These are phyloP conservation scores for Ajuga chamaepitys DNA, from an alignment of 257 asterid species.

Conservation along the genomic window DNA sequence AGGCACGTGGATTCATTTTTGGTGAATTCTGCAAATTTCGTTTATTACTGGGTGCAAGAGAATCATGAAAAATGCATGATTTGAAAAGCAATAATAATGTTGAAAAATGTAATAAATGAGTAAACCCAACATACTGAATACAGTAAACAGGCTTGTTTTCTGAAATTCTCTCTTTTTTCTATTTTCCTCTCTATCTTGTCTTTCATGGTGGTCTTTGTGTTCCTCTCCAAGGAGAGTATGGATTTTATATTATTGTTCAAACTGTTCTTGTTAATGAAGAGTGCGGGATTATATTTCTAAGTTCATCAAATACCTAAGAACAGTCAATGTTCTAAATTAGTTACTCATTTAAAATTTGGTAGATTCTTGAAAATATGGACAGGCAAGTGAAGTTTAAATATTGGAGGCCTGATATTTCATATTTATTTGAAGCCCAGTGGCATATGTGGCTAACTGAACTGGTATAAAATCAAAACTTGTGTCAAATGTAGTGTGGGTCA, in stretches of 20 bases:
- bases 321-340: background rate
- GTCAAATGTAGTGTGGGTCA: background rate
- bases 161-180: background rate
- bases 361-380: background rate
- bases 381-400: background rate
- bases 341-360: background rate
- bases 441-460: background rate
- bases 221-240: background rate
- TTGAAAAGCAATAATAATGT: background rate
- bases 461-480: background rate
- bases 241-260: background rate
- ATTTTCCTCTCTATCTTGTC: background rate
- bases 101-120: background rate
- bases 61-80: background rate
- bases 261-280: background rate
- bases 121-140: background rate
- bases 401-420: background rate
- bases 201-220: background rate
- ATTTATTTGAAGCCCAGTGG: background rate
- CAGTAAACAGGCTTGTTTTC: background rate
- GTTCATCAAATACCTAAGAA: background rate
- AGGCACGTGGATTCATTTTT: background rate
- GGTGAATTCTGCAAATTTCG: background rate
- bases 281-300: background rate
- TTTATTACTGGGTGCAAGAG: background rate